Evolutionary conservation across 306 rosid genomes (phyloP).

Genomic region (Acacia melanoxylon): DNA sequence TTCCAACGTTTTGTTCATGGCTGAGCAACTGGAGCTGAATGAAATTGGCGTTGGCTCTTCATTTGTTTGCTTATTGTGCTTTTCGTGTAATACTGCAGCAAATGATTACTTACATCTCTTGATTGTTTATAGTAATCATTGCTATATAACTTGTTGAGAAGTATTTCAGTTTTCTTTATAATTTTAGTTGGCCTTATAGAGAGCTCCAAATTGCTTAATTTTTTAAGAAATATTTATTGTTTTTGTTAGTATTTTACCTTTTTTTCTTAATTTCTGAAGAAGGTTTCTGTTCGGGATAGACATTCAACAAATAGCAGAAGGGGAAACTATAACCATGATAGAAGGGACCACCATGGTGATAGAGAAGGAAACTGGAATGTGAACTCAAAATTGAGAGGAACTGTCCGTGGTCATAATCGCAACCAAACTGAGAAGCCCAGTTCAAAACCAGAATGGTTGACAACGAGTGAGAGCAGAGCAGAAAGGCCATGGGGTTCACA

Average conservation of each 20-base stretch:
- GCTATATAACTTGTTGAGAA: background rate
- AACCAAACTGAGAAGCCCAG: slow-evolving; percentile 60
- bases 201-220: background rate
- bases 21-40: background rate
- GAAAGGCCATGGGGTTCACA: slow-evolving; percentile 70
- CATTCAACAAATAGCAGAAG: slow-evolving; percentile 61
- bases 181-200: background rate
- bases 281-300: slow-evolving; percentile 63
- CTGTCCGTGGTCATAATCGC: slow-evolving; percentile 57
- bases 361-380: slow-evolving; percentile 77
- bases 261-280: slow-evolving; percentile 42
- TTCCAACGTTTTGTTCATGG: background rate
- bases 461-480: slow-evolving; percentile 53
- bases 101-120: background rate
- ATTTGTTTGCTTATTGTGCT: background rate
- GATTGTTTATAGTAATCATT: background rate
- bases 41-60: background rate
- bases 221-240: background rate
- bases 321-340: slow-evolving; percentile 63
- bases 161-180: background rate
- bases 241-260: slow-evolving; percentile 7
- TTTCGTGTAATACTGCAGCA: background rate
- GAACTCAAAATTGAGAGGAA: slow-evolving; percentile 55
- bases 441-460: slow-evolving; percentile 54
- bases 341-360: slow-evolving; percentile 68